A percentile compares a stretch with the other conserved stretches of the same genome.
These are phyloP conservation scores for Apiospora hydei DNA, from an alignment of 2,329 filamentous ascomycete genomes.

Conservation along the genomic window DNA sequence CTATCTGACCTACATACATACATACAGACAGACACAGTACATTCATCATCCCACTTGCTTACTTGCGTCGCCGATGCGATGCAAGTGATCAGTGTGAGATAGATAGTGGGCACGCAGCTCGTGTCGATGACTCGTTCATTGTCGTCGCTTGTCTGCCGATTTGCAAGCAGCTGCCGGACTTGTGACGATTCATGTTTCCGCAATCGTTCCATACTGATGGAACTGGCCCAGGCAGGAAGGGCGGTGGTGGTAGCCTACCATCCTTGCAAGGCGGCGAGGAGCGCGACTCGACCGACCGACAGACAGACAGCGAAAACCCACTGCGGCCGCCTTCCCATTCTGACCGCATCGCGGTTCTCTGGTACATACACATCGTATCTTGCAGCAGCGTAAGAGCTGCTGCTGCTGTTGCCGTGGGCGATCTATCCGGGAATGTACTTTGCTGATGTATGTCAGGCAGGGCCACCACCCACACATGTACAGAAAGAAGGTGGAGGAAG, in stretches of 20 bases:
- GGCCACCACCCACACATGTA: not conserved
- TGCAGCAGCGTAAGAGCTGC: not conserved
- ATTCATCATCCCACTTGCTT: slow-evolving; percentile 3
- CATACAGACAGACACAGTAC: not conserved
- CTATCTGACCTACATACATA: not conserved
- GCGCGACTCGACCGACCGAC: not conserved
- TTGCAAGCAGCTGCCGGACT: slow-evolving; percentile 9
- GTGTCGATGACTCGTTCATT: slow-evolving; percentile 18
- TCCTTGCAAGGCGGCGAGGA: not conserved
- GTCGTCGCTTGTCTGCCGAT: slow-evolving; percentile 4
- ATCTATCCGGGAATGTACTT: not conserved
- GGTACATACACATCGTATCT: slow-evolving; percentile 16
- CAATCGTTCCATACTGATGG: slow-evolving; percentile 16
- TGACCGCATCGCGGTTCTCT: not conserved
- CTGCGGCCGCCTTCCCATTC: slow-evolving; percentile 6
- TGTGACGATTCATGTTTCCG: slow-evolving; percentile 21
- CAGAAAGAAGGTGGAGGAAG: not conserved
- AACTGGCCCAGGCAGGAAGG: not conserved
- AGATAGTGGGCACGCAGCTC: not conserved
- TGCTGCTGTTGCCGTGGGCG: not conserved
- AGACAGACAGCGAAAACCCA: not conserved
- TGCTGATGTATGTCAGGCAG: not conserved
- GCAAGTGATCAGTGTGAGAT: not conserved
- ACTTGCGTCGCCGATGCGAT: slow-evolving; percentile 1
- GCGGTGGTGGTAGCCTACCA: not conserved